These are phyloP conservation scores for Arabis hirsuta DNA, from an alignment of 345 rosid genomes.

Conservation along the genomic window DNA sequence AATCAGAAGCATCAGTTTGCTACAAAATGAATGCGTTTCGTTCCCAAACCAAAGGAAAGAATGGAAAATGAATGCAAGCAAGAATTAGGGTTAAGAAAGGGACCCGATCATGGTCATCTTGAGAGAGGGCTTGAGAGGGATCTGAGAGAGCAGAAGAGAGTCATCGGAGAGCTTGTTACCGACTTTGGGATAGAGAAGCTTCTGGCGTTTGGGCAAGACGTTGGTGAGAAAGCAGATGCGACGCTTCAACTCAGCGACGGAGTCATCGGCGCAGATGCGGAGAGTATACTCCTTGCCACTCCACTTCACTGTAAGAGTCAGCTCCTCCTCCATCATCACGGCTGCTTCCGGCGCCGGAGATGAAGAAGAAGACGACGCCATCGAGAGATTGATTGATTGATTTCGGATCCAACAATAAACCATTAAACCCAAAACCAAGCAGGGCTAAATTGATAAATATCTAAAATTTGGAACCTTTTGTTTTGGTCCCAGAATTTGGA, in stretches of 20 bases:
- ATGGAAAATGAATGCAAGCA: too few relatives aligned
- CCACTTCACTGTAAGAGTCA: slow-evolving; percentile 84
- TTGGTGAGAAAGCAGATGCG: slow-evolving; percentile 81
- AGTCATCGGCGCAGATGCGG: slow-evolving; percentile 86
- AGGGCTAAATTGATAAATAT: neutral
- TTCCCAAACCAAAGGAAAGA: too few relatives aligned
- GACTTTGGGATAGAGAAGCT: slow-evolving; percentile 92
- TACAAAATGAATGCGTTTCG: too few relatives aligned
- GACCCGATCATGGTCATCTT: slow-evolving; percentile 99
- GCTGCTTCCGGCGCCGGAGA: slow-evolving; percentile 38
- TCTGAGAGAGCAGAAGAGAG: slow-evolving; percentile 64
- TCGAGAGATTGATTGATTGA: neutral
- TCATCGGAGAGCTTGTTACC: slow-evolving; percentile 87
- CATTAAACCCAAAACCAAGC: neutral
- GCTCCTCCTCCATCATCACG: slow-evolving; percentile 68
- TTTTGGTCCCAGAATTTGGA: too few relatives aligned
- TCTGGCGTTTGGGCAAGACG: slow-evolving; percentile 91
- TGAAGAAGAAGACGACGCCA: slow-evolving; percentile 37
- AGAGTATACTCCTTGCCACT: slow-evolving; percentile 88
- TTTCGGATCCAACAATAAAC: slow-evolving; percentile 6
- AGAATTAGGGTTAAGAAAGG: slow-evolving; percentile 25
- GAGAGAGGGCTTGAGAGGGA: slow-evolving; percentile 81
- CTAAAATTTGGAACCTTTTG: neutral
- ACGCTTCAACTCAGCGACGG: slow-evolving; percentile 90
- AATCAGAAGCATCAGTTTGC: neutral